A percentile compares a stretch with the other conserved stretches of the same genome.
phyloP scores from a whole-genome alignment of 805 yeast genomes.

The Myxozyma sirexii region DNA sequence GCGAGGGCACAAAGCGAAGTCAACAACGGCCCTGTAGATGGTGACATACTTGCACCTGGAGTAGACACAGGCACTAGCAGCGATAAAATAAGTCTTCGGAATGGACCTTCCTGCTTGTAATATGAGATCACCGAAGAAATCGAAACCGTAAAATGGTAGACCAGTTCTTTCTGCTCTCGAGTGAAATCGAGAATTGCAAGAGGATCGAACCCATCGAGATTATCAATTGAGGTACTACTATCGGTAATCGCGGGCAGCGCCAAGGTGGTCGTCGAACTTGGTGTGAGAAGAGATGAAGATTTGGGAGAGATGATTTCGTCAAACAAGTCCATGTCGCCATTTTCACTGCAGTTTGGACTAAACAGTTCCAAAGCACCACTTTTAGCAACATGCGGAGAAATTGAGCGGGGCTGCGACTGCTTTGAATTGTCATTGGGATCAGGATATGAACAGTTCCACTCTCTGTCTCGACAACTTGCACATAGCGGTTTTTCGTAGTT shows the following conservation, averaged over 20 bases:
- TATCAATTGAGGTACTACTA: slow-evolving; percentile 5
- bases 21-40: slow-evolving; percentile 17
- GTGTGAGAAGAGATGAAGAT: background rate
- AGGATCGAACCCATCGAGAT: slow-evolving; percentile 26
- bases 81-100: slow-evolving; percentile 22
- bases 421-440: background rate
- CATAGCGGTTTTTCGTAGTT: slow-evolving; percentile 23
- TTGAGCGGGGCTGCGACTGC: background rate
- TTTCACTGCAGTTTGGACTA: background rate
- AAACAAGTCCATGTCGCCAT: background rate
- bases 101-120: slow-evolving; percentile 25
- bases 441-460: slow-evolving; percentile 29
- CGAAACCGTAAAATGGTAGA: slow-evolving; percentile 24
- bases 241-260: background rate
- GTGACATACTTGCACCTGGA: background rate
- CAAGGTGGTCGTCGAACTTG: background rate
- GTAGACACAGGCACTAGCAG: slow-evolving; percentile 20
- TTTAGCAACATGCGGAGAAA: background rate
- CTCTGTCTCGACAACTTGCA: slow-evolving; percentile 26
- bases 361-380: background rate
- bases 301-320: slow-evolving; percentile 2
- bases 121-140: slow-evolving; percentile 31
- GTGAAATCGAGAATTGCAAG: slow-evolving; percentile 21
- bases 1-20: slow-evolving; percentile 32
- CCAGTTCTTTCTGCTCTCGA: slow-evolving; percentile 26